Evolutionary conservation across 768 basidiomycete genomes (phyloP).

Genomic region (Collybia nuda): DNA sequence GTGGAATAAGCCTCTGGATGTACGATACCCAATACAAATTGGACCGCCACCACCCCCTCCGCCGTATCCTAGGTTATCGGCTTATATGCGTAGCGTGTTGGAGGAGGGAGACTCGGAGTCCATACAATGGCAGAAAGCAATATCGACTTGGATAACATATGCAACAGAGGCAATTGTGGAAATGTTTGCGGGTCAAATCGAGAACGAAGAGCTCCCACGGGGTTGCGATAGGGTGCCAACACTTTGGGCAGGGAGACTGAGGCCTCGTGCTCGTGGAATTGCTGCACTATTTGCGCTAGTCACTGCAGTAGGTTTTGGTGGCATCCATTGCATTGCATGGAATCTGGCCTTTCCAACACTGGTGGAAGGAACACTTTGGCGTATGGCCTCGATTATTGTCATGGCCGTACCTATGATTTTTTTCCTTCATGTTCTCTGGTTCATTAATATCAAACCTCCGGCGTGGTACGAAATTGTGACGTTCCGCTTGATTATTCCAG

Average conservation of each 20-base stretch:
- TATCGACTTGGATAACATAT: neutral
- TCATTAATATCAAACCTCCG: too few relatives aligned
- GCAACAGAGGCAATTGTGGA: neutral
- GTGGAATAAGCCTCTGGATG: constrained; percentile 34
- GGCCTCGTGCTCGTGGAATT: neutral
- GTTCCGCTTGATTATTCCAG: too few relatives aligned
- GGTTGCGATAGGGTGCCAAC: neutral
- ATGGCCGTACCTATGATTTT: neutral
- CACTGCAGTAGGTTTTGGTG: constrained; percentile 9
- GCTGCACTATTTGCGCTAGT: neutral
- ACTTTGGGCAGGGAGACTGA: neutral
- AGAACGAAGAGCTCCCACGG: neutral
- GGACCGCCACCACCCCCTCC: too few relatives aligned
- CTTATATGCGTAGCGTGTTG: too few relatives aligned
- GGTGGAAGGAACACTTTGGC: constrained; percentile 22
- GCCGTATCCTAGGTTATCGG: too few relatives aligned
- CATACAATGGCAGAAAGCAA: neutral
- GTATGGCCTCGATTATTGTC: neutral
- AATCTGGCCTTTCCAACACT: constrained; percentile 16
- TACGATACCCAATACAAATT: constrained; percentile 12
- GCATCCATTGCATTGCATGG: constrained; percentile 25
- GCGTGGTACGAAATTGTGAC: constrained; percentile 1
- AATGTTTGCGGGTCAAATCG: neutral
- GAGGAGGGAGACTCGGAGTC: neutral
- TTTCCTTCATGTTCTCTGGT: too few relatives aligned